Conservation (phyloP, 148 eudicot genomes). For the Heliamphora exappendiculata region DNA sequence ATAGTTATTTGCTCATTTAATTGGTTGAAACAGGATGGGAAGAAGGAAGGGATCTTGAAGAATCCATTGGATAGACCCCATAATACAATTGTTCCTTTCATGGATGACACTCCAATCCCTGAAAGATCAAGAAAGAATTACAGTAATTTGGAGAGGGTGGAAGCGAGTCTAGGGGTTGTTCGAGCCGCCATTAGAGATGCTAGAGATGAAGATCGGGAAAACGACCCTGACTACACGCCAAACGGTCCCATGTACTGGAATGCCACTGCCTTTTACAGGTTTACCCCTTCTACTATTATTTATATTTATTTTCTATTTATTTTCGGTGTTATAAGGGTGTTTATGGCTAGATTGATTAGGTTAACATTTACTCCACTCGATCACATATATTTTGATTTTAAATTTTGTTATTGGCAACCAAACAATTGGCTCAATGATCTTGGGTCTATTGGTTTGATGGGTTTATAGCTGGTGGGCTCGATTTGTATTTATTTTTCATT, state of each 20-base stretch:
- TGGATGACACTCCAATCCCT: constrained; percentile 16
- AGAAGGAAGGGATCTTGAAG: constrained; percentile 10
- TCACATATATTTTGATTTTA: too few species aligned
- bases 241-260: constrained; percentile 16
- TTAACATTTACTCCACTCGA: too few species aligned
- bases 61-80: background rate
- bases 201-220: constrained; percentile 9
- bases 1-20: background rate
- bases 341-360: too few species aligned
- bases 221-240: background rate
- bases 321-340: too few species aligned
- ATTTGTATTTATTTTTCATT: too few species aligned
- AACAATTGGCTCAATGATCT: too few species aligned
- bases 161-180: constrained; percentile 45
- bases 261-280: constrained; percentile 14
- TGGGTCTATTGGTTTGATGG: too few species aligned
- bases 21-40: constrained; percentile 5
- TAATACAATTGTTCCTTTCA: background rate
- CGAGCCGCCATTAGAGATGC: constrained; percentile 53
- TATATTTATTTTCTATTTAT: too few species aligned
- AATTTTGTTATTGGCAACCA: too few species aligned
- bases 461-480: too few species aligned
- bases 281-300: too few species aligned
- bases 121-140: constrained; percentile 13
- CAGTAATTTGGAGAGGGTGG: constrained; percentile 42